Conservation (phyloP, 2,329 filamentous ascomycete species). For the Aplosporella prunicola region DNA sequence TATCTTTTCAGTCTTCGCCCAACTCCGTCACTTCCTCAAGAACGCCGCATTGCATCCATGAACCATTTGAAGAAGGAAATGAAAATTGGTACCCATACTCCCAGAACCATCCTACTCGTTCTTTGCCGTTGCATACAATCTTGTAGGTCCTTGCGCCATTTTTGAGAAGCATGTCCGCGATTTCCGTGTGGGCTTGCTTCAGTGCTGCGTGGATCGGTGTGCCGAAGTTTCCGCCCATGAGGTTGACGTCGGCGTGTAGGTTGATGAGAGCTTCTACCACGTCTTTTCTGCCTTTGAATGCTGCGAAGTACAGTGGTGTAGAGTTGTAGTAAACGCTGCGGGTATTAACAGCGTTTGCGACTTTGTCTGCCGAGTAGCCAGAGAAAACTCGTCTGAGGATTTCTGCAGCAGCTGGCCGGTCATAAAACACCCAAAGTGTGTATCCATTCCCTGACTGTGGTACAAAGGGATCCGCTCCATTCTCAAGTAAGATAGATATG, state of each 20-base stretch:
- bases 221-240: background rate
- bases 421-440: background rate
- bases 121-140: background rate
- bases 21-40: too few relatives aligned
- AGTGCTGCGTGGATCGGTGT: background rate
- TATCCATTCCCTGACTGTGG: background rate
- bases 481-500: background rate
- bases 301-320: background rate
- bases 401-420: rapidly evolving
- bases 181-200: background rate
- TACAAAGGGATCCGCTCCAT: background rate
- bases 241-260: background rate
- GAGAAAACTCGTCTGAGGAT: background rate
- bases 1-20: too few relatives aligned
- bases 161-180: background rate
- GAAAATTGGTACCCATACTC: constrained; percentile 1
- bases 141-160: background rate
- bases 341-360: background rate
- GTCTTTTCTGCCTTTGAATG: background rate
- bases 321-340: rapidly evolving
- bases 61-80: background rate
- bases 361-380: background rate
- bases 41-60: too few relatives aligned
- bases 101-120: background rate
- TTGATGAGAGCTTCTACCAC: background rate